These are phyloP conservation scores for Leptographium galeiforme DNA, from an alignment of 2,329 filamentous ascomycete genomes.

Conservation along the genomic window DNA sequence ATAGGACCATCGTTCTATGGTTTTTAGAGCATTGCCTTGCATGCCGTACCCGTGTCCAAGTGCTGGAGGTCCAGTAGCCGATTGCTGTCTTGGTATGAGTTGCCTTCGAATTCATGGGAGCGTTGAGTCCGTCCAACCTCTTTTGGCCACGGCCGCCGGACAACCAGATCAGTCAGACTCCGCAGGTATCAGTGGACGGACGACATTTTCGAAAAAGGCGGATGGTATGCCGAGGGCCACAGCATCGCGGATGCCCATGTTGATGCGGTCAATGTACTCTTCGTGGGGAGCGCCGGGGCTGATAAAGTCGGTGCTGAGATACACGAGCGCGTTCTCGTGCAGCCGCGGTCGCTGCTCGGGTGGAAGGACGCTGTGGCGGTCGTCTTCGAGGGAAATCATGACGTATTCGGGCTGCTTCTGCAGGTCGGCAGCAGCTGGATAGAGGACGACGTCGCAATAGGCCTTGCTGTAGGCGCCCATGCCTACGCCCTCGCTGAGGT, in stretches of 20 bases:
- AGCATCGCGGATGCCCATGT: slow-evolving; percentile 24
- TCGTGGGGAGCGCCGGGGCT: slow-evolving; percentile 21
- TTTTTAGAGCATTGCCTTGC: no score
- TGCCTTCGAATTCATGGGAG: no score
- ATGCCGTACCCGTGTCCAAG: no score
- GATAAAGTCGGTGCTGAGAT: slow-evolving; percentile 21
- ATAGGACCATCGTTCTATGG: no score
- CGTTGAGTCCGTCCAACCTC: not conserved
- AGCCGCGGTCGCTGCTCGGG: not conserved
- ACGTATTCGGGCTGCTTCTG: not conserved
- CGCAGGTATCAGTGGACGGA: not conserved
- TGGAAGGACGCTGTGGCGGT: not conserved
- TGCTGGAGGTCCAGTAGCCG: no score
- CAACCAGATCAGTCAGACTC: not conserved
- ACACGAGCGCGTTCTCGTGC: slow-evolving; percentile 23
- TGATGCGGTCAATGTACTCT: slow-evolving; percentile 27
- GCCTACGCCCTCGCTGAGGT: slow-evolving; percentile 23
- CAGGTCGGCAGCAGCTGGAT: slow-evolving; percentile 15
- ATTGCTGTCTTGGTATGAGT: not conserved
- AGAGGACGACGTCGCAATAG: slow-evolving; percentile 20
- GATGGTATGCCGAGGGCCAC: slow-evolving; percentile 15
- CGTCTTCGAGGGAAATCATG: slow-evolving; percentile 6
- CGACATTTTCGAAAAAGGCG: not conserved
- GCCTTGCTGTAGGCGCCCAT: slow-evolving; percentile 25
- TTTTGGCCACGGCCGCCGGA: not conserved